A percentile compares a stretch with the other conserved stretches of the same genome.
These are phyloP conservation scores for Ganoderma multipileum DNA, from an alignment of 1,284 basidiomycete species.

Conservation along the genomic window DNA sequence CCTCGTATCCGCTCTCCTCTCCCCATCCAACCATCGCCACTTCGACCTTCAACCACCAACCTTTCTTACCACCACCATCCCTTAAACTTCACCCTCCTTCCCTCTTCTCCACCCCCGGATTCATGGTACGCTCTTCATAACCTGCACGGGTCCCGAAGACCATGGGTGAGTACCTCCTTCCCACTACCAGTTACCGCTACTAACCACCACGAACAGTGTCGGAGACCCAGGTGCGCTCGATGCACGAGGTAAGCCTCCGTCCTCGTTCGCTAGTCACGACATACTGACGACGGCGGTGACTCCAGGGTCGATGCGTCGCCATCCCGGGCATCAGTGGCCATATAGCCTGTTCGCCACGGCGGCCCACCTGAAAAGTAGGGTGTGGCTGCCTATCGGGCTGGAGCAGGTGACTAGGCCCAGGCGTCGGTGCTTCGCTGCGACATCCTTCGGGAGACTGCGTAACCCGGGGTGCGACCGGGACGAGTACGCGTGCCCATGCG, in stretches of 20 bases:
- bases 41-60: neutral
- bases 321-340: conserved; percentile 1
- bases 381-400: neutral
- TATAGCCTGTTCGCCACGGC: neutral
- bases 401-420: conserved; percentile 2
- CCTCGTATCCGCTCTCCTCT: neutral
- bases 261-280: neutral
- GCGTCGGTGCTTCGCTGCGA: neutral
- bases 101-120: neutral
- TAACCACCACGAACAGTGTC: neutral
- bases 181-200: neutral
- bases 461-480: conserved; percentile 1
- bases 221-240: conserved; percentile 2
- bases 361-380: neutral
- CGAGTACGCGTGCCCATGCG: neutral
- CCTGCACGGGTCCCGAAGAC: neutral
- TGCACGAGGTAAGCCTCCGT: neutral
- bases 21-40: neutral
- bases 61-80: neutral
- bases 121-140: neutral
- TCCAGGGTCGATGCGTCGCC: neutral
- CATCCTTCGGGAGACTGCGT: neutral
- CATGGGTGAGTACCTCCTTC: neutral
- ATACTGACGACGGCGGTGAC: neutral
- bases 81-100: neutral